Evolutionary conservation across 768 basidiomycete species (phyloP).

Genomic region (Termitomyces sp.): DNA sequence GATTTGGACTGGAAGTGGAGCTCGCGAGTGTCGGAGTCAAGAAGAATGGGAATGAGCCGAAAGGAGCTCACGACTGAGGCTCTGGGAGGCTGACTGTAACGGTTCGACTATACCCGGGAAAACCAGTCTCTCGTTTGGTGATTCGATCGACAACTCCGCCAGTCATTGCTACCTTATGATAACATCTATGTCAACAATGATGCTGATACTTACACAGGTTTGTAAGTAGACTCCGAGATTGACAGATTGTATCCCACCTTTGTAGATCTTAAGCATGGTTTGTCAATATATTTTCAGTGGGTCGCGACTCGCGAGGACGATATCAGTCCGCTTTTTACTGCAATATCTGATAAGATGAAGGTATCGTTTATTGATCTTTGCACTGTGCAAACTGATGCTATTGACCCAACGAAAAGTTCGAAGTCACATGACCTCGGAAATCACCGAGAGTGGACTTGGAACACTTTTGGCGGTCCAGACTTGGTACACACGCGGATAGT

Average conservation of each 20-base stretch:
- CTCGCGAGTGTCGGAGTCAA: too few relatives aligned
- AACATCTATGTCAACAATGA: background rate
- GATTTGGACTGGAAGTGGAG: too few relatives aligned
- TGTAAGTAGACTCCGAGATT: background rate
- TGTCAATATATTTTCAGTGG: background rate
- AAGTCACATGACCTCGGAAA: too few relatives aligned
- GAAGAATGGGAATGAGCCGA: too few relatives aligned
- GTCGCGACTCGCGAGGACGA: background rate
- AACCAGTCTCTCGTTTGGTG: background rate
- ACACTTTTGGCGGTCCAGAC: too few relatives aligned
- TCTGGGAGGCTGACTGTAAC: too few relatives aligned
- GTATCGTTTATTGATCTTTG: background rate
- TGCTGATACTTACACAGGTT: background rate
- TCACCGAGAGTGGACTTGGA: too few relatives aligned
- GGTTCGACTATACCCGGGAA: background rate
- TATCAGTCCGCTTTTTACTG: background rate
- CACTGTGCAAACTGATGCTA: too few relatives aligned
- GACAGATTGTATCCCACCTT: background rate
- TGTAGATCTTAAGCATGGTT: background rate
- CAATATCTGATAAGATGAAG: background rate
- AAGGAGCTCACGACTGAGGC: too few relatives aligned
- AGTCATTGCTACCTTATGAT: slow-evolving; percentile 13
- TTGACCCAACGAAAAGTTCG: too few relatives aligned
- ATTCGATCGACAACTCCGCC: slow-evolving; percentile 1
- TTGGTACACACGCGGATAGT: too few relatives aligned